Conservation (phyloP, 768 basidiomycete genomes). For the Albatrellus ellisii region DNA sequence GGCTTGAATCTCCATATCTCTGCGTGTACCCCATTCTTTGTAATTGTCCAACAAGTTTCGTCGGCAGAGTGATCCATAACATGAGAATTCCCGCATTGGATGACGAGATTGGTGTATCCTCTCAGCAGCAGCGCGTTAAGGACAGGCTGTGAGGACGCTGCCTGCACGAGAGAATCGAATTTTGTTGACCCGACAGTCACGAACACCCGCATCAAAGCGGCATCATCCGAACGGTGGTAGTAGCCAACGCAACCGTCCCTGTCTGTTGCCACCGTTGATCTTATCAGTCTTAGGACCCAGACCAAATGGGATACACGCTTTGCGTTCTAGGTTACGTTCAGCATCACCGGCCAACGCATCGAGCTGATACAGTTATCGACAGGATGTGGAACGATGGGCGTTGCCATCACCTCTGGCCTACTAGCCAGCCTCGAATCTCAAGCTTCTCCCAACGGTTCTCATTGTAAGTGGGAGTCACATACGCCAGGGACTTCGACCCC, state of each 20-base stretch:
- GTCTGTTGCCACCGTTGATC: constrained; percentile 3
- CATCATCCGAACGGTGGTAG: neutral
- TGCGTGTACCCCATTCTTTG: constrained; percentile 34
- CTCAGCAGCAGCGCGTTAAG: constrained; percentile 36
- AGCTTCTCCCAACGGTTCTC: too few relatives aligned
- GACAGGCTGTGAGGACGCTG: constrained; percentile 42
- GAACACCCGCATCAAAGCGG: constrained; percentile 31
- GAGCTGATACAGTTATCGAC: constrained; percentile 13
- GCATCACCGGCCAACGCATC: constrained; percentile 3
- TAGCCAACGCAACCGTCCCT: neutral
- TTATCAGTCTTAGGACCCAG: neutral
- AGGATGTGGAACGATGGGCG: constrained; percentile 99
- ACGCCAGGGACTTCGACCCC: constrained; percentile 70
- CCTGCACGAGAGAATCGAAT: constrained; percentile 64
- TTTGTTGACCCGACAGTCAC: constrained; percentile 85
- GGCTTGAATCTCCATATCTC: constrained; percentile 66
- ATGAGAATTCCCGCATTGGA: constrained; percentile 71
- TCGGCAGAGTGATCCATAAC: constrained; percentile 23
- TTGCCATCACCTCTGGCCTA: constrained; percentile 90
- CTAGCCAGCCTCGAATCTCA: constrained; percentile 64
- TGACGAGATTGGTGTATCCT: constrained; percentile 46
- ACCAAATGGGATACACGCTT: constrained; percentile 73
- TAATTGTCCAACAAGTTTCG: constrained; percentile 7
- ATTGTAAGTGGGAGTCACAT: constrained; percentile 64
- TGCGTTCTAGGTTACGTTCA: constrained; percentile 58